phyloP scores from a whole-genome alignment of 106 monocot genomes.

The Platanthera guangdongensis region DNA sequence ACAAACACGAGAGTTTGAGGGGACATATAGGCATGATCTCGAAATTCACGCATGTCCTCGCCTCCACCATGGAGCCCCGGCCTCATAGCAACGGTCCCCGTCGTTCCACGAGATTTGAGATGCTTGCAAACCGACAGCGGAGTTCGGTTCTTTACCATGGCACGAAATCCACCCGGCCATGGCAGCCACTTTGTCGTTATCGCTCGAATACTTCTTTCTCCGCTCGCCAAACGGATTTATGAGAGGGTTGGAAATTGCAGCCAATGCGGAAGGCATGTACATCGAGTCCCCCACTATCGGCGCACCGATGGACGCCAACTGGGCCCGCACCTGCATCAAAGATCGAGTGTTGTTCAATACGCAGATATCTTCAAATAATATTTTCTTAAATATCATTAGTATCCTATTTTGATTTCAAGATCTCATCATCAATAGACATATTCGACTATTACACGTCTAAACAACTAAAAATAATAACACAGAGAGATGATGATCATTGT shows the following conservation, averaged over 20 bases:
- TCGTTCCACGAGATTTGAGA: constrained; percentile 82
- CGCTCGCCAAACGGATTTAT: constrained; percentile 66
- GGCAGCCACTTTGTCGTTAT: constrained; percentile 32
- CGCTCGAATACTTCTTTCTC: constrained; percentile 12
- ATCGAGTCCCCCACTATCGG: constrained; percentile 84
- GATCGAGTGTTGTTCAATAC: neutral
- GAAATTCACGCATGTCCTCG: too few species aligned
- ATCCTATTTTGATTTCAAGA: too few species aligned
- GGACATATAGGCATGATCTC: too few species aligned
- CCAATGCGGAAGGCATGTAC: constrained; percentile 68
- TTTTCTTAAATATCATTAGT: too few species aligned
- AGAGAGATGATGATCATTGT: too few species aligned
- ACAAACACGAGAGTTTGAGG: too few species aligned
- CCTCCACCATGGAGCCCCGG: constrained; percentile 75
- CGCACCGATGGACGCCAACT: constrained; percentile 74
- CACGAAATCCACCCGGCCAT: constrained; percentile 55
- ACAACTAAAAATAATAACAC: too few species aligned
- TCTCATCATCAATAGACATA: too few species aligned
- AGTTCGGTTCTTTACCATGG: constrained; percentile 78
- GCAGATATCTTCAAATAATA: too few species aligned
- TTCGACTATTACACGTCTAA: too few species aligned
- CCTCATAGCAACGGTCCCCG: constrained; percentile 43
- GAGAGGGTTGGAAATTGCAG: constrained; percentile 37
- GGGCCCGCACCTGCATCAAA: constrained; percentile 68
- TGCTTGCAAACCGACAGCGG: constrained; percentile 82